A percentile compares a stretch with the other conserved stretches of the same genome.
Evolutionary conservation across 2,329 filamentous ascomycete species (phyloP).

Genomic region (Didymella keratinophila): DNA sequence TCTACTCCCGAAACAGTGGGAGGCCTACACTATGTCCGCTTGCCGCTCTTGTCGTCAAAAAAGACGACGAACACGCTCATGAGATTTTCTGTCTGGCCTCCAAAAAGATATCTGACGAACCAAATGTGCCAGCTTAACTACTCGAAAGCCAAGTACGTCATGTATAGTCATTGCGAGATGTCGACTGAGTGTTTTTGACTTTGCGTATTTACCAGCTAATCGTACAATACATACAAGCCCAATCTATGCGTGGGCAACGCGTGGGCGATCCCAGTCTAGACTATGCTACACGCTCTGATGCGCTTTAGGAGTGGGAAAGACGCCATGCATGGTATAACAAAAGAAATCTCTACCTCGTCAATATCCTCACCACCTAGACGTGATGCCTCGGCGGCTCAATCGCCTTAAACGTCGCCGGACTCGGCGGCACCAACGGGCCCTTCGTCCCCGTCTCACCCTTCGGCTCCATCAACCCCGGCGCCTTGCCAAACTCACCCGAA

Average conservation of each 20-base stretch:
- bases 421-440: conserved; percentile 46
- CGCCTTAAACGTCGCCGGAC: conserved; percentile 35
- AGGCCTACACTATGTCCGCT: too few species aligned
- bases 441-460: conserved; percentile 44
- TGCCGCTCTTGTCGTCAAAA: too few species aligned
- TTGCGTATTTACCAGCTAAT: conserved; percentile 4
- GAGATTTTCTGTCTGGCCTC: too few species aligned
- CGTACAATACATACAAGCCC: conserved; percentile 16
- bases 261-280: background rate
- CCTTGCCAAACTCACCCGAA: conserved; percentile 50
- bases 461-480: conserved; percentile 45
- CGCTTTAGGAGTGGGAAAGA: conserved; percentile 2
- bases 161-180: too few species aligned
- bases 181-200: background rate
- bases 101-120: too few species aligned
- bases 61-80: too few species aligned
- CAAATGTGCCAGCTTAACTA: too few species aligned
- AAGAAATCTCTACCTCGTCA: background rate
- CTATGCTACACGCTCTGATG: conserved; percentile 4
- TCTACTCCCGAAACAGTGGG: too few species aligned
- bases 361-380: background rate
- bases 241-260: background rate
- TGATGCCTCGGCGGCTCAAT: conserved; percentile 20
- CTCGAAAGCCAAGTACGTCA: too few species aligned
- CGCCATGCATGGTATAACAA: conserved; percentile 5